Conservation (phyloP, 2,329 filamentous ascomycete species). For the Phyllosticta citriasiana region DNA sequence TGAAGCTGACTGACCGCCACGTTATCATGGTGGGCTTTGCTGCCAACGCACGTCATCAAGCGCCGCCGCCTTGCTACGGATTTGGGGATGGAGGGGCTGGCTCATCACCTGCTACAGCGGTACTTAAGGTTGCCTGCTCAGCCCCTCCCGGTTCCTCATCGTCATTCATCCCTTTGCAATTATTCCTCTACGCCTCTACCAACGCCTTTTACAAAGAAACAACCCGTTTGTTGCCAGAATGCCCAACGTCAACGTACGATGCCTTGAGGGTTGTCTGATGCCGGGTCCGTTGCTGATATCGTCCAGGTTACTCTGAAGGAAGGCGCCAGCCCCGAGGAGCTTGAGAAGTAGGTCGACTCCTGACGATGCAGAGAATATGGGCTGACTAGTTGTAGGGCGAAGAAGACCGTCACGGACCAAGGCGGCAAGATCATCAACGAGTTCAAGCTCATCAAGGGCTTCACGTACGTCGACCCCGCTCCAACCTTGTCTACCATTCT, state of each 20-base stretch:
- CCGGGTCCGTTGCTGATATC: conserved; percentile 11
- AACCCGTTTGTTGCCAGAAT: conserved; percentile 17
- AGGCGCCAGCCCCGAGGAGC: conserved; percentile 53
- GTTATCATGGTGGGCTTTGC: conserved; percentile 8
- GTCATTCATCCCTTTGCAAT: not conserved
- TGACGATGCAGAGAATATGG: not conserved
- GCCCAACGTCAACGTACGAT: conserved; percentile 28
- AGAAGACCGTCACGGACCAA: conserved; percentile 62
- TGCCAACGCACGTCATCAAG: conserved; percentile 13
- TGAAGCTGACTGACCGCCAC: conserved; percentile 10
- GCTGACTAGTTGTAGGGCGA: conserved; percentile 47
- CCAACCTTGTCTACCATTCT: not conserved
- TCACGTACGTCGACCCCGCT: conserved; percentile 56
- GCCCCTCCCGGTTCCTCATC: not conserved
- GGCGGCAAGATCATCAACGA: conserved; percentile 76
- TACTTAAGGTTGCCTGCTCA: conserved; percentile 10
- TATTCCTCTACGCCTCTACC: not conserved
- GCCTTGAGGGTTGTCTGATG: not conserved
- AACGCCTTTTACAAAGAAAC: not conserved
- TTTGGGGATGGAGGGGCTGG: conserved; percentile 9
- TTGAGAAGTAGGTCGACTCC: conserved; percentile 50
- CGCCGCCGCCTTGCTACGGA: conserved; percentile 9
- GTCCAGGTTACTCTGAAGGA: conserved; percentile 69
- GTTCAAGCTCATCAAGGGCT: conserved; percentile 82
- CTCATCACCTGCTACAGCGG: not conserved